Conservation (phyloP, 306 rosid genomes). For the Arachis hypogaea region DNA sequence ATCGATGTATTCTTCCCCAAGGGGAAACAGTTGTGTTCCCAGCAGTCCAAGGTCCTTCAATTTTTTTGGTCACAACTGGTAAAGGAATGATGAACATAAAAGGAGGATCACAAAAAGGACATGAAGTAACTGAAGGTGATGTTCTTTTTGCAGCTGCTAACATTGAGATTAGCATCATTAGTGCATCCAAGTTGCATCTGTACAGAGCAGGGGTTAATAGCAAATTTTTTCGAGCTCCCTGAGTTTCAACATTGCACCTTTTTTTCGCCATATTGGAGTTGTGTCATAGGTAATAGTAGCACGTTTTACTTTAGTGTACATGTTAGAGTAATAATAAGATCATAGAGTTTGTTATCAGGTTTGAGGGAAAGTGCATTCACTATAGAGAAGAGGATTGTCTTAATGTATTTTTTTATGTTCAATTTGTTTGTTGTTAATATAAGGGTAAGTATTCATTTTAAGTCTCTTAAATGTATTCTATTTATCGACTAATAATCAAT, state of each 20-base stretch:
- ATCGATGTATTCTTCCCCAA: conserved; percentile 67
- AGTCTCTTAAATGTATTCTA: conserved; percentile 30
- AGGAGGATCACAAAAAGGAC: conserved; percentile 43
- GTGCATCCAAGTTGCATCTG: conserved; percentile 66
- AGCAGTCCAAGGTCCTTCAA: conserved; percentile 77
- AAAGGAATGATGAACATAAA: conserved; percentile 60
- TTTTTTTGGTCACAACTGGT: conserved; percentile 67
- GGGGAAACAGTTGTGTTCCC: conserved; percentile 64
- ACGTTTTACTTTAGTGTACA: conserved; percentile 42
- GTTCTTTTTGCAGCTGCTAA: conserved; percentile 85
- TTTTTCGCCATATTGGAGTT: conserved; percentile 26
- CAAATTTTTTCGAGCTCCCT: conserved; percentile 55
- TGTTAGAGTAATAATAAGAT: conserved; percentile 39
- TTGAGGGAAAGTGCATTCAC: conserved; percentile 14
- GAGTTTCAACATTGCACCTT: conserved; percentile 11
- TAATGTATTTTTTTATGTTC: neutral
- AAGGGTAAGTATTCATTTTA: neutral
- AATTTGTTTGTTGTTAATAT: conserved; percentile 35
- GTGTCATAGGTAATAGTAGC: conserved; percentile 33
- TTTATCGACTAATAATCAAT: conserved; percentile 34
- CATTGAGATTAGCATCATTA: conserved; percentile 56
- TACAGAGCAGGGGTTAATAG: conserved; percentile 82
- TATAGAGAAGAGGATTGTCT: conserved; percentile 36
- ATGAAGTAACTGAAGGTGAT: conserved; percentile 64
- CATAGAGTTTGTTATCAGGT: conserved; percentile 22